Conservation (phyloP, 345 rosid genomes). For the Carallia brachiata region DNA sequence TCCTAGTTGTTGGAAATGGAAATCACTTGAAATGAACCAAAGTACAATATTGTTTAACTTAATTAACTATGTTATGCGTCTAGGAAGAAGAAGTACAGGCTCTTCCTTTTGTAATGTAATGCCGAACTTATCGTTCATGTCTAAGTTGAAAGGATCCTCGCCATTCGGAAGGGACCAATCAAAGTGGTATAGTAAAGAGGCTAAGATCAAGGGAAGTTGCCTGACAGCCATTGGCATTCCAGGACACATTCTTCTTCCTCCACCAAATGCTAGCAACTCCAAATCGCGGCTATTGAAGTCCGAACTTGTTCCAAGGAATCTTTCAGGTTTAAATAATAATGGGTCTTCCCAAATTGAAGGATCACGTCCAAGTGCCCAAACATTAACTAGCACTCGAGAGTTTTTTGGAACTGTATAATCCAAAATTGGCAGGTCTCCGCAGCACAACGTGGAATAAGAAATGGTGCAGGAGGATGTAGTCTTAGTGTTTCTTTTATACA, state of each 20-base stretch:
- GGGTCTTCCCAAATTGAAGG: constrained; percentile 17
- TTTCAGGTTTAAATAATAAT: constrained; percentile 17
- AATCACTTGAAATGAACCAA: too few relatives aligned
- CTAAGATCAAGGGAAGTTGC: constrained; percentile 12
- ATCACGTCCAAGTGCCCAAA: constrained; percentile 21
- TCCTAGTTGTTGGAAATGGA: too few relatives aligned
- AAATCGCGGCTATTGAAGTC: constrained; percentile 12
- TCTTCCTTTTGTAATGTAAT: constrained; percentile 2
- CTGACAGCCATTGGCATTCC: constrained; percentile 10
- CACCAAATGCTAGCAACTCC: constrained; percentile 15
- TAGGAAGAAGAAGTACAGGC: neutral
- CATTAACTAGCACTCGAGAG: constrained; percentile 17
- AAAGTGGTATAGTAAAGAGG: constrained; percentile 8
- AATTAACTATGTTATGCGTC: too few relatives aligned
- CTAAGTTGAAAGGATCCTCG: neutral
- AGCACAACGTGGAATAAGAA: constrained; percentile 14
- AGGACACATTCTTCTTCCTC: constrained; percentile 22
- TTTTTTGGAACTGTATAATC: constrained; percentile 15
- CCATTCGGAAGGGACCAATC: constrained; percentile 21
- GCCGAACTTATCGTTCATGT: constrained; percentile 13
- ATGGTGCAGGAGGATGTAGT: constrained; percentile 20
- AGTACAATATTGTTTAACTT: too few relatives aligned
- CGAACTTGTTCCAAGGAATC: constrained; percentile 1
- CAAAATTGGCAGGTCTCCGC: constrained; percentile 17
- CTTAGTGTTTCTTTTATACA: constrained; percentile 21